These are phyloP conservation scores for Hymenoscyphus salicellus DNA, from an alignment of 2,329 filamentous ascomycete species.

Conservation along the genomic window DNA sequence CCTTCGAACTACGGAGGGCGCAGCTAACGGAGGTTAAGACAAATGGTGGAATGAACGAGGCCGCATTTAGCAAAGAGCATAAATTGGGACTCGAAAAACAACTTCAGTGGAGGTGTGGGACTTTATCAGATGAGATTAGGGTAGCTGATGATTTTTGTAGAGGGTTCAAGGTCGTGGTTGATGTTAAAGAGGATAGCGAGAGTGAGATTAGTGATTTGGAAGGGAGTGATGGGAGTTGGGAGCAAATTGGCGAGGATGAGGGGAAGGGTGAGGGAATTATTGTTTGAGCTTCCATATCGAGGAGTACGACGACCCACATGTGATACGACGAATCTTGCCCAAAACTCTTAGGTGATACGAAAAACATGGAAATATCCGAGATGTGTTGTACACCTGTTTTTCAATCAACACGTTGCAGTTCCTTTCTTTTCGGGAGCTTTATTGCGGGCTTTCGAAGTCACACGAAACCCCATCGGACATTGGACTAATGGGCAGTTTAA, in stretches of 20 bases:
- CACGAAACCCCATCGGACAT: not conserved
- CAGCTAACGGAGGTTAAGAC: not conserved
- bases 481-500: not conserved
- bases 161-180: slow-evolving; percentile 7
- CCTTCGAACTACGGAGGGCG: slow-evolving; percentile 3
- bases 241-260: not conserved
- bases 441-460: not conserved
- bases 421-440: not conserved
- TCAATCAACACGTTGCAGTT: not conserved
- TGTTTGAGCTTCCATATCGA: not conserved
- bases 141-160: slow-evolving; percentile 6
- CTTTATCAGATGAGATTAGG: not conserved
- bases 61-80: not conserved
- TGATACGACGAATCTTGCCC: not conserved
- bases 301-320: no score
- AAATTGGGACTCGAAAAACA: not conserved
- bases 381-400: not conserved
- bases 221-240: not conserved
- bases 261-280: not conserved
- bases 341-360: not conserved
- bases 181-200: slow-evolving; percentile 5
- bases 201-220: not conserved
- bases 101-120: not conserved
- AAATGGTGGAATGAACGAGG: not conserved
- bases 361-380: not conserved